A percentile compares a stretch with the other conserved stretches of the same genome.
Evolutionary conservation across 441 rosid genomes (phyloP).

Genomic region (Flueggea neowawraea): DNA sequence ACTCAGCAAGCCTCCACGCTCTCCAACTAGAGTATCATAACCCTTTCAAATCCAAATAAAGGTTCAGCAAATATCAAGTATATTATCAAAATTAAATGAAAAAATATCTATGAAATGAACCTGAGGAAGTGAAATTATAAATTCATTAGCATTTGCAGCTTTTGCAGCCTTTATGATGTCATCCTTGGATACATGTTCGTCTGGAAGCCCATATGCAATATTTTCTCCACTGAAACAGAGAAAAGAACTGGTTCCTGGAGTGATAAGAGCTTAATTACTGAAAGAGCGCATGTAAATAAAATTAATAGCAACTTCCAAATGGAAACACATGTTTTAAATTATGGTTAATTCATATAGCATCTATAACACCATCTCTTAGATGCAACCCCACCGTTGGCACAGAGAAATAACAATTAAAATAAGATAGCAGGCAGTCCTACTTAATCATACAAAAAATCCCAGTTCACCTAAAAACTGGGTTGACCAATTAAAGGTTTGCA

Average conservation of each 20-base stretch:
- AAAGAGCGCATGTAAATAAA: neutral
- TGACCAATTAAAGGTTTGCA: too few species aligned
- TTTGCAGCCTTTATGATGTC: slow-evolving; percentile 90
- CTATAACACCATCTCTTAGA: neutral
- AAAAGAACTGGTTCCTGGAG: slow-evolving; percentile 91
- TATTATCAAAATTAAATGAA: slow-evolving; percentile 11
- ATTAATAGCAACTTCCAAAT: neutral
- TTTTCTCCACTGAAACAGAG: slow-evolving; percentile 92
- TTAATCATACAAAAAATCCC: neutral
- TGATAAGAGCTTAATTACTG: slow-evolving; percentile 6
- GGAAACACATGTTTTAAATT: neutral
- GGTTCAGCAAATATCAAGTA: slow-evolving; percentile 14
- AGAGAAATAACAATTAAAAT: neutral
- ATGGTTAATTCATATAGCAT: neutral
- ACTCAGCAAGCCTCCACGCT: slow-evolving; percentile 91
- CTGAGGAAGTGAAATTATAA: slow-evolving; percentile 92
- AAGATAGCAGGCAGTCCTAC: neutral
- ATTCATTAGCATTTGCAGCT: slow-evolving; percentile 97
- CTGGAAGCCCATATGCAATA: slow-evolving; percentile 97
- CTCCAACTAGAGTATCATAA: slow-evolving; percentile 90
- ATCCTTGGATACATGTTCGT: slow-evolving; percentile 79
- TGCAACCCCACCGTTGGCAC: neutral
- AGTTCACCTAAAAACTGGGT: too few species aligned
- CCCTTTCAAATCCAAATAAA: slow-evolving; percentile 50
- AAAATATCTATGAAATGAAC: slow-evolving; percentile 26